Evolutionary conservation across 1,284 basidiomycete genomes (phyloP).

Genomic region (Athelia sp.): DNA sequence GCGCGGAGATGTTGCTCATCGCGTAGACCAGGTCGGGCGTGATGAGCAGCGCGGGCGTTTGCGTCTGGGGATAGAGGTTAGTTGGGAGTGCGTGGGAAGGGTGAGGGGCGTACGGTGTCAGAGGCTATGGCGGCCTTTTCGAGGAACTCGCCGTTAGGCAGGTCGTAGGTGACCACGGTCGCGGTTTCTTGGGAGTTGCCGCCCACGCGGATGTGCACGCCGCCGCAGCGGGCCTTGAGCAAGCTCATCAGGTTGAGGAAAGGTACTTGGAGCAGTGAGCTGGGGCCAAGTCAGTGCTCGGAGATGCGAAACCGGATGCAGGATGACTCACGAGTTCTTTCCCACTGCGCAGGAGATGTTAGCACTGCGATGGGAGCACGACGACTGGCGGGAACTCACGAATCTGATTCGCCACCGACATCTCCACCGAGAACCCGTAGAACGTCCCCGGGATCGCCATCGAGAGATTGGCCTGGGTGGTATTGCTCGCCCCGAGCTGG

Average conservation of each 20-base stretch:
- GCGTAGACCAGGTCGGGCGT: conserved; percentile 36
- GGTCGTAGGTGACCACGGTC: conserved; percentile 35
- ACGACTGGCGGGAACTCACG: conserved; percentile 37
- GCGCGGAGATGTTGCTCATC: conserved; percentile 33
- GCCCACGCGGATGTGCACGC: conserved; percentile 61
- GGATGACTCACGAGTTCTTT: conserved; percentile 4
- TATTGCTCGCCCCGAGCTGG: conserved; percentile 27
- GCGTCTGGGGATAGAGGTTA: conserved; percentile 15
- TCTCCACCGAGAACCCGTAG: conserved; percentile 68
- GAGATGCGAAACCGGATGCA: no score
- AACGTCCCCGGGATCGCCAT: conserved; percentile 58
- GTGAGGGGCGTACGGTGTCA: conserved; percentile 18
- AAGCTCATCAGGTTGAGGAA: conserved; percentile 76
- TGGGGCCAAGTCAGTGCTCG: conserved; percentile 20
- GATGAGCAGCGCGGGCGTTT: conserved; percentile 38
- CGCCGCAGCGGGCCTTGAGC: conserved; percentile 54
- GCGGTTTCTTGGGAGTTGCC: conserved; percentile 75
- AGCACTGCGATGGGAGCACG: conserved; percentile 2
- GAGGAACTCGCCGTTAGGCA: conserved; percentile 29
- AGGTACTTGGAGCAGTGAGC: conserved; percentile 44
- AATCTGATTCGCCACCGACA: conserved; percentile 63
- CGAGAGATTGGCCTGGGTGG: conserved; percentile 34
- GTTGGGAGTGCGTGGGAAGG: background rate
- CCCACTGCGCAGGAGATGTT: background rate
- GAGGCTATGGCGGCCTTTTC: conserved; percentile 30